phyloP scores from a whole-genome alignment of 2,329 filamentous ascomycete genomes.

The Colletotrichum caudatum region DNA sequence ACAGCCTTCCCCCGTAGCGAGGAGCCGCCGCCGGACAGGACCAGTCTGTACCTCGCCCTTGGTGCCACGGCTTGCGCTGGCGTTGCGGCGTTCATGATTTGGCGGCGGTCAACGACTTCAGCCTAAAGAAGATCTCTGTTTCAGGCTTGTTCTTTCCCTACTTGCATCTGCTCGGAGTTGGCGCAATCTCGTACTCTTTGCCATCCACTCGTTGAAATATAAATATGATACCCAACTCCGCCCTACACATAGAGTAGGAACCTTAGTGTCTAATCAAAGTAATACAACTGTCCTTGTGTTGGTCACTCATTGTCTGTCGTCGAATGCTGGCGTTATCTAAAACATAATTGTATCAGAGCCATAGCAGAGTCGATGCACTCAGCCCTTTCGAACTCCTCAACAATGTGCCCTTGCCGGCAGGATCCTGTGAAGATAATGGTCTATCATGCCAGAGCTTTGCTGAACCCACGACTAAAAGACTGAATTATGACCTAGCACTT shows the following conservation, averaged over 20 bases:
- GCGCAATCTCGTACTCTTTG: constrained; percentile 26
- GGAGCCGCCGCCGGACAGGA: constrained; percentile 85
- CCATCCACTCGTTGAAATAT: constrained; percentile 23
- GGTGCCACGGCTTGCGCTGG: constrained; percentile 77
- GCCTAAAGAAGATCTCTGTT: constrained; percentile 43
- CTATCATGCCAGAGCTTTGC: not conserved
- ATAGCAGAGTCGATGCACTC: no score
- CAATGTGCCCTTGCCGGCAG: not conserved
- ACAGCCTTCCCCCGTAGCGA: constrained; percentile 90
- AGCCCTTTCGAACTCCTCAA: not conserved
- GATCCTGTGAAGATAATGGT: not conserved
- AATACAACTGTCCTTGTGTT: constrained; percentile 1
- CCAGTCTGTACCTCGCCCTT: constrained; percentile 86
- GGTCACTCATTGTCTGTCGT: not conserved
- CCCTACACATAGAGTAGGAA: constrained; percentile 28
- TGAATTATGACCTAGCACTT: not conserved
- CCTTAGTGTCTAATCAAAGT: constrained; percentile 32
- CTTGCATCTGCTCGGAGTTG: constrained; percentile 36
- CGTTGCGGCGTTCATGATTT: constrained; percentile 74
- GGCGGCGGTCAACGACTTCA: constrained; percentile 68
- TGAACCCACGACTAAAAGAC: not conserved
- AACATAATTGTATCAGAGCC: no score
- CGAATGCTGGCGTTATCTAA: no score
- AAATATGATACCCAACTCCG: constrained; percentile 43
- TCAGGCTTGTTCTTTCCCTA: constrained; percentile 1